phyloP scores from a whole-genome alignment of 306 rosid species.

The Arachis stenosperma region DNA sequence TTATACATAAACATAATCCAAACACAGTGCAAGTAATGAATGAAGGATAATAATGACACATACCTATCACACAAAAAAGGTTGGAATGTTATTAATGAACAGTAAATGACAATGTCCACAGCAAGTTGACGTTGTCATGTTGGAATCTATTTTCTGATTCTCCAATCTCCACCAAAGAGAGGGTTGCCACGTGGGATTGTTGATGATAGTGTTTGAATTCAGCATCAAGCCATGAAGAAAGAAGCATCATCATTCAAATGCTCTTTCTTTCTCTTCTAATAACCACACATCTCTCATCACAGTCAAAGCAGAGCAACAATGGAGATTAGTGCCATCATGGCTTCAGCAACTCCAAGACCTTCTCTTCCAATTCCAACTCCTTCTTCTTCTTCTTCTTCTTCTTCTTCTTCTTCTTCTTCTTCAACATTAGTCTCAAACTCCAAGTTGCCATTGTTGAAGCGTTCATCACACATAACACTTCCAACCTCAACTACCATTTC shows the following conservation, averaged over 20 bases:
- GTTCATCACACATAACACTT: conserved; percentile 51
- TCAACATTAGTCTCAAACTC: conserved; percentile 15
- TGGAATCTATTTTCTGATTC: not conserved
- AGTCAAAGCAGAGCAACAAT: conserved; percentile 42
- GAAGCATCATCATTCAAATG: too few species aligned
- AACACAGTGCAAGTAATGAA: too few species aligned
- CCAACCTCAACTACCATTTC: conserved; percentile 74
- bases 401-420: conserved; percentile 38
- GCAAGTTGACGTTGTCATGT: not conserved
- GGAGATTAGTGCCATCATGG: conserved; percentile 68
- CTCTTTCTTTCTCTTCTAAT: conserved; percentile 23
- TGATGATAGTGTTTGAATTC: not conserved
- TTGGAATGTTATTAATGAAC: too few species aligned
- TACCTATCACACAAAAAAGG: too few species aligned
- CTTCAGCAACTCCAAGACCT: conserved; percentile 59
- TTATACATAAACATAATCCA: too few species aligned
- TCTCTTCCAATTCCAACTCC: conserved; percentile 41
- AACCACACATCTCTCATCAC: conserved; percentile 59
- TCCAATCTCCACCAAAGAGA: not conserved
- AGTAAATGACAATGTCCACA: not conserved
- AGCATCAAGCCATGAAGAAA: too few species aligned
- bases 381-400: not conserved
- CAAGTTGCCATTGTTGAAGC: conserved; percentile 41
- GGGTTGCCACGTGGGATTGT: conserved; percentile 44
- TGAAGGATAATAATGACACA: too few species aligned